A percentile compares a stretch with the other conserved stretches of the same genome.
phyloP scores from a whole-genome alignment of 1,139 yeast genomes.

The Hyphopichia wangnamkhiaoensis region DNA sequence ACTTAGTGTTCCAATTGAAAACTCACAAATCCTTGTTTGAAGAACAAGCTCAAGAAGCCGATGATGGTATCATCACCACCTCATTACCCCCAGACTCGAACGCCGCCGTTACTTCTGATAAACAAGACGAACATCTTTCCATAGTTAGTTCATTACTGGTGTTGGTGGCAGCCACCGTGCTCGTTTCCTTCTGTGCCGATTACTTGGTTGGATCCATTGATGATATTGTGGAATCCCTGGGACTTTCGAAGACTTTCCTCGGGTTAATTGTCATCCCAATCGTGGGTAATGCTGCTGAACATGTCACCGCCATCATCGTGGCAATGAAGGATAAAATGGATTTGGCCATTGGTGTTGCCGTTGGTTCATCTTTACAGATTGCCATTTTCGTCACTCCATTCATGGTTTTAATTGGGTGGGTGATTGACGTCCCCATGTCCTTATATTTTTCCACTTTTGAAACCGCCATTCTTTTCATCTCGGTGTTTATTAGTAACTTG shows the following conservation, averaged over 20 bases:
- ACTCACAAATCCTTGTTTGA: constrained; percentile 69
- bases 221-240: constrained; percentile 77
- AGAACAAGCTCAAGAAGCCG: constrained; percentile 38
- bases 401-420: constrained; percentile 92
- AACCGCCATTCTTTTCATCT: constrained; percentile 84
- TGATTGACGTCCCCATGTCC: constrained; percentile 87
- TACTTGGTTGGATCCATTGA: constrained; percentile 91
- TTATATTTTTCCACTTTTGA: constrained; percentile 90
- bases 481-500: constrained; percentile 85
- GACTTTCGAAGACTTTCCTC: constrained; percentile 90
- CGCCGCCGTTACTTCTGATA: constrained; percentile 26
- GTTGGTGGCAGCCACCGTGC: constrained; percentile 65
- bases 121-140: constrained; percentile 36
- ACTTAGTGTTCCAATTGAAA: constrained; percentile 81
- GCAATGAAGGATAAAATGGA: constrained; percentile 98
- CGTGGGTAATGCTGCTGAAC: constrained; percentile 98
- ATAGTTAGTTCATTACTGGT: constrained; percentile 45
- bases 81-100: constrained; percentile 32
- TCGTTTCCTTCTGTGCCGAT: constrained; percentile 92
- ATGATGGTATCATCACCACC: constrained; percentile 37
- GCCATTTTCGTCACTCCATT: constrained; percentile 94
- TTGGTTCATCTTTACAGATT: constrained; percentile 95
- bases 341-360: constrained; percentile 93
- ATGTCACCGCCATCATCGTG: constrained; percentile 91
- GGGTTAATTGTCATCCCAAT: constrained; percentile 93